phyloP scores from a whole-genome alignment of 139 green algal species.

The Picochlorum sp. region DNA sequence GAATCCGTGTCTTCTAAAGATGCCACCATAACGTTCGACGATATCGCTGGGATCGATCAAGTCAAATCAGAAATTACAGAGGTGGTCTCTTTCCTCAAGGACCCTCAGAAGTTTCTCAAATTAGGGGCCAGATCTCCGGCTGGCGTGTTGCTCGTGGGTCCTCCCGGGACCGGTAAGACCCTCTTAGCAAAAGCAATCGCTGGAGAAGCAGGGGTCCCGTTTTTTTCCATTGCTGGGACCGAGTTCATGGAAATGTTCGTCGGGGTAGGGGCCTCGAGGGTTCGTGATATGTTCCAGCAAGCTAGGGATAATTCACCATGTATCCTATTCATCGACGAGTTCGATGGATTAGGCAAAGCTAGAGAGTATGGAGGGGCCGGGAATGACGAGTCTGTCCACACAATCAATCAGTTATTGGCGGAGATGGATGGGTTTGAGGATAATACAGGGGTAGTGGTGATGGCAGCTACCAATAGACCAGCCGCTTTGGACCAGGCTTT shows the following conservation, averaged over 20 bases:
- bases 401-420: constrained; percentile 95
- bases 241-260: constrained; percentile 67
- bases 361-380: constrained; percentile 36
- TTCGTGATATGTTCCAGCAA: constrained; percentile 55
- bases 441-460: constrained; percentile 88
- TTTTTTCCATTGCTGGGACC: constrained; percentile 47
- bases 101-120: constrained; percentile 48
- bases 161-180: constrained; percentile 54
- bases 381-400: constrained; percentile 72
- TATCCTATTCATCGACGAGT: constrained; percentile 98
- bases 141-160: constrained; percentile 57
- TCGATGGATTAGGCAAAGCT: constrained; percentile 82
- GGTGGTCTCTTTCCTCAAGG: constrained; percentile 53
- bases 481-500: constrained; percentile 82
- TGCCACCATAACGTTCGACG: constrained; percentile 40
- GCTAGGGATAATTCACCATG: constrained; percentile 53
- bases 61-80: constrained; percentile 65
- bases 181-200: constrained; percentile 64
- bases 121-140: constrained; percentile 55
- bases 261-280: constrained; percentile 52
- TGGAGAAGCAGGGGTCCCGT: constrained; percentile 64
- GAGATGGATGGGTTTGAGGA: constrained; percentile 98
- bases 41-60: constrained; percentile 66
- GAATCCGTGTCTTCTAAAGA: constrained; percentile 44
- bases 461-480: constrained; percentile 94